Base-by-base conservation (phyloP, 208 protist species). In the Acanthamoeba royreba region DNA sequence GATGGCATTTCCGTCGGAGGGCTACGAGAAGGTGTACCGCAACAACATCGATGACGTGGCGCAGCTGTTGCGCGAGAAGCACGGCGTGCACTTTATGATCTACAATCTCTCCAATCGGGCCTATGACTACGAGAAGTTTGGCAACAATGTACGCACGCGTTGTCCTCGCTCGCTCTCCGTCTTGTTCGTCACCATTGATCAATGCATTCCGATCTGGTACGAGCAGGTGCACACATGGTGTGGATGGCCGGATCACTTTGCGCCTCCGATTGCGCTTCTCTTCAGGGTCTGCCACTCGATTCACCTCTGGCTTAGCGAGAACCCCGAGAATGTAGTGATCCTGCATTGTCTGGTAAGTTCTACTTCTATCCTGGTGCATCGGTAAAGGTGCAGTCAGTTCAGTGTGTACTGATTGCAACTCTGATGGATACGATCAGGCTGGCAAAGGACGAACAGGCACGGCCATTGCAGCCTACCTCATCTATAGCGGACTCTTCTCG, bases 361-460 rank as follows among this genome's bases (percentile, higher is more conserved):
- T 11, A 31, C 38, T 49, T 63, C 83, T 13, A 9, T 88, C 28
- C 38, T 53, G 13, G n/a, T n/a, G 11, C 66, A 8, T 77, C 66
- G n/a, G 13, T 11, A 9, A n/a, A 9, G 66, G 17, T 53, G 11
- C 38, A 58, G n/a, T 63, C 38, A 11, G 25, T 35, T 55, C 38
- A 40, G 17, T 43, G 22, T 25, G 5, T 15, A 1, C 35, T 79
- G 5, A n/a, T 43, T 4, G 13, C 66, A 4, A 0, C 11, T 4
- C 2, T 15, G 13, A 22, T 58, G 49, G 49, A 13, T 40, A 49
- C 25, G 31, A 35, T 13, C 55, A 90, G 83, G 91, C 94, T 35
- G 95, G 95, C 49, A 96, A 96, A 45, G 95, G 94, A 5, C 93
- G 95, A 25, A 96, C 95, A 11, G 95, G 95, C 31, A 95, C 94